Percentiles rank a stretch among this genome's conserved stretches.
Conservation (phyloP, 441 rosid genomes). For the Pelargonium myrrhifolium region DNA sequence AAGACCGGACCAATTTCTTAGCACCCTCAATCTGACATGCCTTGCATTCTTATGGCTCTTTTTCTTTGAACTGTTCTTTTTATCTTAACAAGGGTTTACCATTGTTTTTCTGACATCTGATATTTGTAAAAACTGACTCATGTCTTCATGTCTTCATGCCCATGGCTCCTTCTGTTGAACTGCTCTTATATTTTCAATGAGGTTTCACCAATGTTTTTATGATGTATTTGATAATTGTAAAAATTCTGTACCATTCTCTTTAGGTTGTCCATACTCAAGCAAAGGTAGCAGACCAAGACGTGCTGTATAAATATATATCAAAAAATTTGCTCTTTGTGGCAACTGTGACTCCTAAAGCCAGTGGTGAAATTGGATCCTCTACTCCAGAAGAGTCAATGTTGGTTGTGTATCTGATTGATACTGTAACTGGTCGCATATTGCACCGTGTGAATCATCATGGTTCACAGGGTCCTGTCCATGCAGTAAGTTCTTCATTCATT, state of each 20-base stretch:
- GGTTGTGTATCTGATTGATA: slow-evolving; percentile 82
- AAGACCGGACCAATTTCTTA: too few relatives aligned
- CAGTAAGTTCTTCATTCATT: slow-evolving; percentile 49
- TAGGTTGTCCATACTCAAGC: slow-evolving; percentile 99
- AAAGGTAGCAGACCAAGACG: slow-evolving; percentile 87
- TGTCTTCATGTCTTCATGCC: neutral
- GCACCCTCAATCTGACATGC: too few relatives aligned
- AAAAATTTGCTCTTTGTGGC: slow-evolving; percentile 82
- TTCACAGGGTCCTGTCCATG: slow-evolving; percentile 86
- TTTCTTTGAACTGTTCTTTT: too few relatives aligned
- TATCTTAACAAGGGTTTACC: too few relatives aligned
- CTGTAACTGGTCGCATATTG: slow-evolving; percentile 81
- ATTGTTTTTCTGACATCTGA: too few relatives aligned
- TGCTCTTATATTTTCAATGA: neutral
- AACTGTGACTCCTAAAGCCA: slow-evolving; percentile 80
- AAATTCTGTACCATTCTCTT: slow-evolving; percentile 19
- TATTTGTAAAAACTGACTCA: too few relatives aligned
- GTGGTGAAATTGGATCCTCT: slow-evolving; percentile 77
- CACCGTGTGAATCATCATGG: slow-evolving; percentile 95
- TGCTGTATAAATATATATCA: slow-evolving; percentile 83
- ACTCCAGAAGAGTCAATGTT: slow-evolving; percentile 82
- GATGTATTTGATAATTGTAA: neutral
- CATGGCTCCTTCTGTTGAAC: neutral
- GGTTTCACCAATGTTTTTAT: neutral
- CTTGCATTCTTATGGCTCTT: neutral